phyloP scores from a whole-genome alignment of 768 basidiomycete genomes.

The Russula lepida region DNA sequence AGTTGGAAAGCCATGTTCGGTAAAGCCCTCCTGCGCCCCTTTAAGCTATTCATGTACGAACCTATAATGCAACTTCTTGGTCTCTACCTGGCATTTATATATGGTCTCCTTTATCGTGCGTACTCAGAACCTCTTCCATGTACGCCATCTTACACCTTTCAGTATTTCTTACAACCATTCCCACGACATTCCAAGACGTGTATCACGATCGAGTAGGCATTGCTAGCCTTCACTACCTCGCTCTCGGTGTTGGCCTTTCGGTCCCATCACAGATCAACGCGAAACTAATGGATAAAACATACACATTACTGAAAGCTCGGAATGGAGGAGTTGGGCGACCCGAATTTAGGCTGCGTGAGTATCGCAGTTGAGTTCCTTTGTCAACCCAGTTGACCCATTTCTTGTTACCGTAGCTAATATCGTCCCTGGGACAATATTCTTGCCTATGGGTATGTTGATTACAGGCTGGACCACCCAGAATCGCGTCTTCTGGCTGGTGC shows the following conservation, averaged over 20 bases:
- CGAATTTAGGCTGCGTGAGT: conserved; percentile 44
- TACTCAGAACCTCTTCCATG: not conserved
- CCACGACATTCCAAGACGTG: conserved; percentile 43
- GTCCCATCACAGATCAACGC: conserved; percentile 47
- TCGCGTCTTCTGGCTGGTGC: conserved; percentile 57
- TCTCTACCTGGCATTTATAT: conserved; percentile 61
- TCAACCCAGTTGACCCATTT: not conserved
- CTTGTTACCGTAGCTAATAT: conserved; percentile 38
- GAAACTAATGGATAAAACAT: conserved; percentile 47
- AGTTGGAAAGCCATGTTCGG: conserved; percentile 48
- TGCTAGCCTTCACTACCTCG: conserved; percentile 60
- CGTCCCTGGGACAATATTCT: conserved; percentile 46
- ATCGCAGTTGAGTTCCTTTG: not conserved
- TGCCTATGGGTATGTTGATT: conserved; percentile 62
- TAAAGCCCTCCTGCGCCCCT: conserved; percentile 57
- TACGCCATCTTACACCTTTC: not conserved
- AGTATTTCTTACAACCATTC: conserved; percentile 65
- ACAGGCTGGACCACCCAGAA: conserved; percentile 61
- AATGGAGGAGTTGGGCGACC: conserved; percentile 48
- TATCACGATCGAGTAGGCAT: conserved; percentile 53
- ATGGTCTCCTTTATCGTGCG: conserved; percentile 31
- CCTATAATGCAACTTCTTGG: conserved; percentile 62
- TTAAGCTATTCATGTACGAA: conserved; percentile 50
- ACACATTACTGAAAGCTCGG: conserved; percentile 41
- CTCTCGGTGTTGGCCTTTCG: conserved; percentile 54